Percentiles rank a stretch among this genome's conserved stretches.
Conservation (phyloP, 192 early-diverging fungal genomes). For the Rhizophagus sp. region DNA sequence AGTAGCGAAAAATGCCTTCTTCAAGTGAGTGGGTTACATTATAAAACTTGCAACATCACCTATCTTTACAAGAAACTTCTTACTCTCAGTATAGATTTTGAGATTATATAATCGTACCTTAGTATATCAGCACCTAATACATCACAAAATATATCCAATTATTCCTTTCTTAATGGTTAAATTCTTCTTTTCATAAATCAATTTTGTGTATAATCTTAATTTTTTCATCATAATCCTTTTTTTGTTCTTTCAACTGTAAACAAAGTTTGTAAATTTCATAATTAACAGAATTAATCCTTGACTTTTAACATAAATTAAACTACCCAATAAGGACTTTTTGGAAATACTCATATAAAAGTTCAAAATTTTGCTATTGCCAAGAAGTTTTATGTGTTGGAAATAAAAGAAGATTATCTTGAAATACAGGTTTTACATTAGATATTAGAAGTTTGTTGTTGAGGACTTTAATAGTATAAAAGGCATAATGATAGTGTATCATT, state of each 20-base stretch:
- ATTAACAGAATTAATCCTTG: background rate
- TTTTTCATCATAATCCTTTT: too few species aligned
- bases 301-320: conserved; percentile 9
- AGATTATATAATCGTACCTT: conserved; percentile 10
- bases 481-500: conserved; percentile 19
- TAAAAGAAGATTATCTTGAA: conserved; percentile 24
- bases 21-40: conserved; percentile 20
- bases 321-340: conserved; percentile 26
- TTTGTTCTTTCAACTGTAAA: too few species aligned
- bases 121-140: conserved; percentile 7
- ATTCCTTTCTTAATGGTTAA: background rate
- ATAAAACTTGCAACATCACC: background rate
- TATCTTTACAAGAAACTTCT: conserved; percentile 11
- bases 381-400: conserved; percentile 18
- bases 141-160: conserved; percentile 6
- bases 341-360: conserved; percentile 12
- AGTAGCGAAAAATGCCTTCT: conserved; percentile 15
- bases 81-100: background rate
- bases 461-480: conserved; percentile 16
- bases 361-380: conserved; percentile 22
- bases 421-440: conserved; percentile 9
- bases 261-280: too few species aligned
- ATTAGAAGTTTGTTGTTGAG: conserved; percentile 11
- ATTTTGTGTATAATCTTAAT: too few species aligned
- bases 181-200: too few species aligned